Evolutionary conservation across 176 grass and related monocot genomes (phyloP).

Genomic region (Triticum turgidum): DNA sequence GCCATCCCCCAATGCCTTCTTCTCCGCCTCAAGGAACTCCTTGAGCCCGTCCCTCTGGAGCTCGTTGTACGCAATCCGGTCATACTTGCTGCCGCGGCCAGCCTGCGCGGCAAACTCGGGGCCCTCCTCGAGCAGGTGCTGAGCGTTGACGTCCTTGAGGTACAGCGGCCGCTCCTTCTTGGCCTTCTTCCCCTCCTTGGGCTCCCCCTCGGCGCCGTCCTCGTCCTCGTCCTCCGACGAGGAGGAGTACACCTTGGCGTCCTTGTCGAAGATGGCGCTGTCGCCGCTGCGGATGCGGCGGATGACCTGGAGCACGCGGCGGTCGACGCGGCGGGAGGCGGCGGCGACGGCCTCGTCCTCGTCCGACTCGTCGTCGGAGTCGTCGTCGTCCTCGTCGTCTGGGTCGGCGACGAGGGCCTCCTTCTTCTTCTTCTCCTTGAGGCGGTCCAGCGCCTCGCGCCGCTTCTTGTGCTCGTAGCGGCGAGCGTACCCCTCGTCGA

Average conservation of each 20-base stretch:
- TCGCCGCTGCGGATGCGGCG: conserved; percentile 66
- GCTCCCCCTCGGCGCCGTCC: conserved; percentile 16
- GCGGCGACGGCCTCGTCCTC: conserved; percentile 23
- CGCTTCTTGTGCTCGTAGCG: conserved; percentile 84
- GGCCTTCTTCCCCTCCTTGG: conserved; percentile 34
- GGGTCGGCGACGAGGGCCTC: conserved; percentile 36
- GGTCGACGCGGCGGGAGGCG: conserved; percentile 44
- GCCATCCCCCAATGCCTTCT: conserved; percentile 35
- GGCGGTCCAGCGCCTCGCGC: conserved; percentile 62
- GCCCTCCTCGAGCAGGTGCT: conserved; percentile 74
- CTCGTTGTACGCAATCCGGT: conserved; percentile 65
- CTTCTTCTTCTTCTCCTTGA: conserved; percentile 62
- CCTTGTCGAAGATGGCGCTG: conserved; percentile 47
- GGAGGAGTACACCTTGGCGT: conserved; percentile 55
- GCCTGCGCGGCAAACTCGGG: conserved; percentile 61
- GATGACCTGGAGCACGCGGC: conserved; percentile 63
- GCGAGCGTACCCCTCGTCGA: conserved; percentile 68
- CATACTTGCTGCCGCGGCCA: conserved; percentile 48
- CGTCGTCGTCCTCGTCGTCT: conserved; percentile 11
- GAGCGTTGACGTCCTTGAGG: conserved; percentile 89
- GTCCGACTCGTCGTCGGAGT: conserved; percentile 8
- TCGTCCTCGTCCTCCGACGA: conserved; percentile 45
- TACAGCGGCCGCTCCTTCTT: conserved; percentile 81
- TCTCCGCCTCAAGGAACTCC: conserved; percentile 73
- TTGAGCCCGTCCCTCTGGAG: conserved; percentile 67